Evolutionary conservation across 2,329 filamentous ascomycete genomes (phyloP).

Genomic region (Beauveria scarabaeidicola): DNA sequence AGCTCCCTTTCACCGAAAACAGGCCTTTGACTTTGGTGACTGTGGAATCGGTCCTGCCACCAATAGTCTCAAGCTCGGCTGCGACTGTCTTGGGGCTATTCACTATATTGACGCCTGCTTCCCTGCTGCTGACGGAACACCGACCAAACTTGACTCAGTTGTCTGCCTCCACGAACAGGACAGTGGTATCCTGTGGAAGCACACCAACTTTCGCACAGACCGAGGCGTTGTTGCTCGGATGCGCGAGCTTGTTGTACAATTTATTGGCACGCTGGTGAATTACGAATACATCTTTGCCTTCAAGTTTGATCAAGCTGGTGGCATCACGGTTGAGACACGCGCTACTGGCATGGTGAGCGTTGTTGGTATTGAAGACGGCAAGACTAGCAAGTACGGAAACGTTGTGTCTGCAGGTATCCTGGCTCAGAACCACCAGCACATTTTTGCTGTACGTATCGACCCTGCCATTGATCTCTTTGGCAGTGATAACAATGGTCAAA

Average conservation of each 20-base stretch:
- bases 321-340: conserved; percentile 52
- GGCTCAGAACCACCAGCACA: conserved; percentile 62
- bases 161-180: conserved; percentile 65
- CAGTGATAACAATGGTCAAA: conserved; percentile 34
- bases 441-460: conserved; percentile 58
- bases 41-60: conserved; percentile 57
- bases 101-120: conserved; percentile 53
- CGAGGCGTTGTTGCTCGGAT: conserved; percentile 51
- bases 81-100: conserved; percentile 62
- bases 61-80: conserved; percentile 61
- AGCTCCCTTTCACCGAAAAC: conserved; percentile 58
- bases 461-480: conserved; percentile 46
- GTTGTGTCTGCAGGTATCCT: conserved; percentile 56
- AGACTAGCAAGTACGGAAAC: conserved; percentile 45
- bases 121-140: conserved; percentile 43
- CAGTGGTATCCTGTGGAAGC: conserved; percentile 63
- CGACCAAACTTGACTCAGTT: conserved; percentile 45
- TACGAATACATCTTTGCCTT: conserved; percentile 55
- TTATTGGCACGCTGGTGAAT: conserved; percentile 60
- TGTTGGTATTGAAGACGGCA: conserved; percentile 49
- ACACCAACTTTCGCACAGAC: conserved; percentile 59
- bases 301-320: conserved; percentile 53
- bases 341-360: conserved; percentile 59
- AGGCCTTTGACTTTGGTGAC: conserved; percentile 65
- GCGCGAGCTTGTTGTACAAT: conserved; percentile 58